Conservation (phyloP, 2,329 filamentous ascomycete genomes). For the Gnomoniopsis smithogilvyi region DNA sequence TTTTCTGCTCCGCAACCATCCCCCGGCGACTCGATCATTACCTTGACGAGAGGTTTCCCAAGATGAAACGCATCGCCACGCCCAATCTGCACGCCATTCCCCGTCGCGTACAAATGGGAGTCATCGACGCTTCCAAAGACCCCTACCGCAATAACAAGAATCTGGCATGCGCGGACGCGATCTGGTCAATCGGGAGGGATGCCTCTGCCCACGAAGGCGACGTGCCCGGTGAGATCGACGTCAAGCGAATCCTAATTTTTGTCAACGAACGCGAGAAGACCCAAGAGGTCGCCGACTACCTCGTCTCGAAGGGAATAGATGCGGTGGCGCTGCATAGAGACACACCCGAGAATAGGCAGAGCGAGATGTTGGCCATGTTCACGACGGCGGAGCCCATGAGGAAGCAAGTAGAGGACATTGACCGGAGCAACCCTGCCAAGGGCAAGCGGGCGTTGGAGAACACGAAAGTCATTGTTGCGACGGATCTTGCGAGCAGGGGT, state of each 20-base stretch:
- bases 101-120: conserved; percentile 86
- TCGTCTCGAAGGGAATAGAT: conserved; percentile 82
- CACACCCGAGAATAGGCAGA: conserved; percentile 71
- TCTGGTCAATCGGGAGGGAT: conserved; percentile 89
- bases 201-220: conserved; percentile 55
- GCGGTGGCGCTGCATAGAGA: conserved; percentile 84
- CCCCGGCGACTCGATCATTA: conserved; percentile 84
- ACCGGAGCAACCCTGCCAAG: conserved; percentile 25
- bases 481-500: conserved; percentile 85
- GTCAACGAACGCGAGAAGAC: conserved; percentile 95
- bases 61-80: conserved; percentile 82
- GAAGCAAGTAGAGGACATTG: conserved; percentile 27
- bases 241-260: conserved; percentile 89
- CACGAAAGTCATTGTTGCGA: conserved; percentile 90
- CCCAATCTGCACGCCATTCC: conserved; percentile 96
- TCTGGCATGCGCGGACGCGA: conserved; percentile 89
- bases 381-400: conserved; percentile 47
- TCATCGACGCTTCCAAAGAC: conserved; percentile 88
- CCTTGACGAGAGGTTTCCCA: conserved; percentile 76
- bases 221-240: conserved; percentile 55
- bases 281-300: conserved; percentile 73
- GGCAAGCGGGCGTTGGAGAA: conserved; percentile 60
- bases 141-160: conserved; percentile 91
- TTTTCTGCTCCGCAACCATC: conserved; percentile 95
- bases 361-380: conserved; percentile 74